Base-by-base conservation (phyloP, 2,329 filamentous ascomycete genomes). In the Pleurostoma richardsiae region DNA sequence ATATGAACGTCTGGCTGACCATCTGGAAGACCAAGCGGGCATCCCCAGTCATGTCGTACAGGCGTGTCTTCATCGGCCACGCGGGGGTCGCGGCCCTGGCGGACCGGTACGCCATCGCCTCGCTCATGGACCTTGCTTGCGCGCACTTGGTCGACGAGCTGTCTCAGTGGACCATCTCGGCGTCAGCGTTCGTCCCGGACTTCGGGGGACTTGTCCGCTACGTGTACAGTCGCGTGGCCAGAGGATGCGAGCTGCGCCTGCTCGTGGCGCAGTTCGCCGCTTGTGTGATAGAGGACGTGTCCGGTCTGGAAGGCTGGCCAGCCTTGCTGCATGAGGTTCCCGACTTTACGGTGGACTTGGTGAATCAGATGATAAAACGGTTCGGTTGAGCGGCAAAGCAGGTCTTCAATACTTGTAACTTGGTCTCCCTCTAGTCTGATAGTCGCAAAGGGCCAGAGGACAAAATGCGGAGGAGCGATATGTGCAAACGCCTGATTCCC, bases 121-220 rank as follows among this genome's bases (percentile, higher is more conserved):
- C 40, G 40, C 40, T 41, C 40, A 41, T 41, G 40, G 40, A 41
- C 26, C 40, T 41, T 41, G 40, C 40, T 41, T 41, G 8, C 26
- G 8, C 40, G 28, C 40, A 41, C 7, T 41, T 41, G 40, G 28
- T 27, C 26, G 7, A 41, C 40, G 40, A 41, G 40, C 26, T 41
- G 28, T 8, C 28, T 7, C 40, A 41, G 10, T 41, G 40, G 40
- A 41, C 40, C 40, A 41, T 41, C 40, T 41, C 8, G 40, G 8
- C 40, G 10, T 29, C 40, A 19, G 40, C 40, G 8, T 41, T 41
- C 40, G 40, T 41, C 40, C 40, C 40, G 7, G 40, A 27, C 8
- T 41, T 41, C n/a, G 40, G 40, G 10, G 28, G 40, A 10, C n/a
- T 41, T 27, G 40, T 41, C 40, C 40, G 40, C 40, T 41, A 41